A percentile compares a stretch with the other conserved stretches of the same genome.
Evolutionary conservation across 2,329 filamentous ascomycete genomes (phyloP).

Genomic region (Ampelomyces quisqualis): DNA sequence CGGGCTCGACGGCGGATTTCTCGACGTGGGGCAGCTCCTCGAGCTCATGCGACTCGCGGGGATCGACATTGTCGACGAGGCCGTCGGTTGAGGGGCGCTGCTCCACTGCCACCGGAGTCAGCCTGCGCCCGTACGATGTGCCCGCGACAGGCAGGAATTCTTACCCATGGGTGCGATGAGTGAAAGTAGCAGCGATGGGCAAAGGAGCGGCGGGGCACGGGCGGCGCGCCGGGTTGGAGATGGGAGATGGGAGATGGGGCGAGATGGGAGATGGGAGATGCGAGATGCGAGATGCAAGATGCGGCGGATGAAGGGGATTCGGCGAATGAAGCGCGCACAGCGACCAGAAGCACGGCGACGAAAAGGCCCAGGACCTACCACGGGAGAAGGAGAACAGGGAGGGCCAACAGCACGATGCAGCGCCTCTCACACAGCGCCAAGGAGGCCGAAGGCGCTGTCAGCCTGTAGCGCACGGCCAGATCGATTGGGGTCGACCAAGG

Average conservation of each 20-base stretch:
- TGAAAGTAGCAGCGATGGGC: conserved; percentile 14
- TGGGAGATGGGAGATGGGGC: no score
- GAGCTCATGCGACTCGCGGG: conserved; percentile 37
- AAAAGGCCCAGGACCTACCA: not conserved
- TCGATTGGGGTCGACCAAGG: not conserved
- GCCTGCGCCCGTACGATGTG: conserved; percentile 5
- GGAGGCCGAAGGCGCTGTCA: conserved; percentile 1
- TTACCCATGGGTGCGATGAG: conserved; percentile 31
- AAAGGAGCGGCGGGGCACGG: conserved; percentile 18
- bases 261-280: not conserved
- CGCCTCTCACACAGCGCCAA: conserved; percentile 2
- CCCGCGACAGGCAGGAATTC: conserved; percentile 10
- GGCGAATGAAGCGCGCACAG: not conserved
- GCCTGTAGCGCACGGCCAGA: not conserved
- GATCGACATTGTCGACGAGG: conserved; percentile 43
- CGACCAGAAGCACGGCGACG: not conserved
- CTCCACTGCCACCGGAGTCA: conserved; percentile 35
- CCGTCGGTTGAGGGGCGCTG: conserved; percentile 43
- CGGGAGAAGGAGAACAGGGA: not conserved
- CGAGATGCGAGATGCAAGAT: not conserved
- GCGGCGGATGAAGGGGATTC: not conserved
- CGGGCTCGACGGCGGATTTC: conserved; percentile 26
- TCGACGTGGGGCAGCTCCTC: conserved; percentile 41
- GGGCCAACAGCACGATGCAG: not conserved
- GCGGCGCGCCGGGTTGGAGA: not conserved